These are phyloP conservation scores for Podospora fimiseda DNA, from an alignment of 495 filamentous ascomycete genomes.

Conservation along the genomic window DNA sequence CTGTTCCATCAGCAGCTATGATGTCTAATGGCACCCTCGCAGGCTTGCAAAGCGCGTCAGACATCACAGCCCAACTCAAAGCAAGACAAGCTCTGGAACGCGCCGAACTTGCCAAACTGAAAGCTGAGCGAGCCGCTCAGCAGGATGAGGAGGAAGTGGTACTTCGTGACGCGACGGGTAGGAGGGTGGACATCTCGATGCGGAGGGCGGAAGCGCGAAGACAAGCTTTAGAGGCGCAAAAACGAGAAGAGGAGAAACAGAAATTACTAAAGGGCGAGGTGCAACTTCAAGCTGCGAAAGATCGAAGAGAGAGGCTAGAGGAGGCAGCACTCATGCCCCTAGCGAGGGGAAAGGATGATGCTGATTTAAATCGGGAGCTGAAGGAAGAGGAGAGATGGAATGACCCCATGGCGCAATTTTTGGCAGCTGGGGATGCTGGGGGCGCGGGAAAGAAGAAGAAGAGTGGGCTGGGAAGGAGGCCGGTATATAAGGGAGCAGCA, in stretches of 20 bases:
- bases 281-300: slow-evolving; percentile 52
- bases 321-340: slow-evolving; percentile 77
- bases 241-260: slow-evolving; percentile 53
- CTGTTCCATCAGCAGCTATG: slow-evolving; percentile 19
- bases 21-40: slow-evolving; percentile 85
- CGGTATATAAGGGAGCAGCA: slow-evolving; percentile 71
- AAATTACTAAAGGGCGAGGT: slow-evolving; percentile 77
- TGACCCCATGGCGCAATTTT: slow-evolving; percentile 82
- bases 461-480: slow-evolving; percentile 50
- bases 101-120: slow-evolving; percentile 38
- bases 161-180: slow-evolving; percentile 86
- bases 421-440: slow-evolving; percentile 34
- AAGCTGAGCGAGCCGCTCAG: slow-evolving; percentile 21
- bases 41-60: slow-evolving; percentile 74
- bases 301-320: slow-evolving; percentile 53
- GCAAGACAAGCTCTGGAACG: slow-evolving; percentile 44
- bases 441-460: slow-evolving; percentile 41
- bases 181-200: slow-evolving; percentile 86
- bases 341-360: slow-evolving; percentile 74
- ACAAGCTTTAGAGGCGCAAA: slow-evolving; percentile 63
- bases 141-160: slow-evolving; percentile 65
- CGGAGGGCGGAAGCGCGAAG: slow-evolving; percentile 75
- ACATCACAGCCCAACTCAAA: slow-evolving; percentile 69
- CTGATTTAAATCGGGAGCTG: slow-evolving; percentile 74
- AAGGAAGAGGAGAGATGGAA: slow-evolving; percentile 74